phyloP scores from a whole-genome alignment of 345 rosid genomes.

The Acer saccharum region DNA sequence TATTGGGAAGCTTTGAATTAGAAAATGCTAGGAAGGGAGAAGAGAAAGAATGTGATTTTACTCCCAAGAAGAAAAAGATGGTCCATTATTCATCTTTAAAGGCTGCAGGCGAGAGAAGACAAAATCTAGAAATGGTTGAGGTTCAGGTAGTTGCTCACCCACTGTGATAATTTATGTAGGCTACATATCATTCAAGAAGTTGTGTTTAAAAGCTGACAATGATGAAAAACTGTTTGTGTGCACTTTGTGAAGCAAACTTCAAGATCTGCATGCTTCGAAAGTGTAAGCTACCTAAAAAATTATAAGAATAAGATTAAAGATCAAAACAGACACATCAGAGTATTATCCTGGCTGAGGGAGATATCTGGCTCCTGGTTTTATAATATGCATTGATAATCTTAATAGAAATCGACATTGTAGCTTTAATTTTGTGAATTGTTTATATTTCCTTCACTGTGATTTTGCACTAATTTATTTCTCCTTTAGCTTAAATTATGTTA shows the following conservation, averaged over 20 bases:
- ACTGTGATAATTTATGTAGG: slow-evolving; percentile 3
- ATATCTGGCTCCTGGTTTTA: neutral
- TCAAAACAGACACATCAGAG: neutral
- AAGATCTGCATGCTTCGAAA: neutral
- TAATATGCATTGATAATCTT: neutral
- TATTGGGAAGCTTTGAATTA: slow-evolving; percentile 1
- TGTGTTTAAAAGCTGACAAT: neutral
- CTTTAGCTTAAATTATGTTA: neutral
- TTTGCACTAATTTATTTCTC: neutral
- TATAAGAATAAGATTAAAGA: neutral
- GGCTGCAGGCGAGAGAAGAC: slow-evolving; percentile 22
- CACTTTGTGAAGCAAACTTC: neutral
- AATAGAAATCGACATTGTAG: neutral
- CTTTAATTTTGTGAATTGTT: neutral
- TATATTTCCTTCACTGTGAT: neutral
- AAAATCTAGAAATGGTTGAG: slow-evolving; percentile 16
- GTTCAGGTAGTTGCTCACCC: slow-evolving; percentile 17
- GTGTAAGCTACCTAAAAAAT: neutral
- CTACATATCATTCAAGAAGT: neutral
- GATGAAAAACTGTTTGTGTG: too few relatives aligned
- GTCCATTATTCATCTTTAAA: slow-evolving; percentile 23
- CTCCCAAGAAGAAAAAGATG: slow-evolving; percentile 14
- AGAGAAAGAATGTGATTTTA: slow-evolving; percentile 16
- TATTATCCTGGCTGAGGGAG: neutral
- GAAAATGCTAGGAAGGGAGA: slow-evolving; percentile 14